phyloP scores from a whole-genome alignment of 495 filamentous ascomycete species.

The Amorphotheca resinae region DNA sequence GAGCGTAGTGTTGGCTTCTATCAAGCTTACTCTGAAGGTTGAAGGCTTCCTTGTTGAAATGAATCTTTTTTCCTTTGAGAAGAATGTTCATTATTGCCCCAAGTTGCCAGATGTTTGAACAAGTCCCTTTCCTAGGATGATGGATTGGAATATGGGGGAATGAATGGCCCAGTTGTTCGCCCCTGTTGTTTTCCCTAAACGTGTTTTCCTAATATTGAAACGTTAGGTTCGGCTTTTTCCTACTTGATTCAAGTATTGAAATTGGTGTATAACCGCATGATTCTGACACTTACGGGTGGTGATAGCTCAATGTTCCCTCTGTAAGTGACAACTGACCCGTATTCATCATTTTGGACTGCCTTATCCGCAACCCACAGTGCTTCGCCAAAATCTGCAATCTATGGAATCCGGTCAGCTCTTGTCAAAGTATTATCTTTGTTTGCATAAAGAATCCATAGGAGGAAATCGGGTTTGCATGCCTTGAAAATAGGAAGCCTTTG shows the following conservation, averaged over 20 bases:
- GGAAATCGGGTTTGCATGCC: too few relatives aligned
- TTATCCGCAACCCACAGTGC: background rate
- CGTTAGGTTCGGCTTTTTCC: too few relatives aligned
- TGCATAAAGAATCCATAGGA: too few relatives aligned
- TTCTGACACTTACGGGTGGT: background rate
- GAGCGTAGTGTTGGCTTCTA: too few relatives aligned
- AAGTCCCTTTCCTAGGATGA: background rate
- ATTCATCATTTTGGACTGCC: background rate
- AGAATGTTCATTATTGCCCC: constrained; percentile 2
- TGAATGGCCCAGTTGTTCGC: background rate
- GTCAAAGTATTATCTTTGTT: background rate
- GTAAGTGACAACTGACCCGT: background rate
- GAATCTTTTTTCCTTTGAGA: background rate
- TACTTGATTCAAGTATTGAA: too few relatives aligned
- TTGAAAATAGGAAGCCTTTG: background rate
- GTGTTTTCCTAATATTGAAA: too few relatives aligned
- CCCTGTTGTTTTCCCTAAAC: too few relatives aligned
- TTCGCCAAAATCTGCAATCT: constrained; percentile 7
- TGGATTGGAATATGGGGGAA: background rate
- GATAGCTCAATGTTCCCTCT: background rate
- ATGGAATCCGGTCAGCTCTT: background rate
- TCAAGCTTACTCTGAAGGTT: background rate
- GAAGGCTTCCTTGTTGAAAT: background rate
- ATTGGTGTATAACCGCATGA: too few relatives aligned
- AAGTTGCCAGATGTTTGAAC: constrained; percentile 4